These are phyloP conservation scores for Primulina tabacum DNA, from an alignment of 257 asterid species.

Conservation along the genomic window DNA sequence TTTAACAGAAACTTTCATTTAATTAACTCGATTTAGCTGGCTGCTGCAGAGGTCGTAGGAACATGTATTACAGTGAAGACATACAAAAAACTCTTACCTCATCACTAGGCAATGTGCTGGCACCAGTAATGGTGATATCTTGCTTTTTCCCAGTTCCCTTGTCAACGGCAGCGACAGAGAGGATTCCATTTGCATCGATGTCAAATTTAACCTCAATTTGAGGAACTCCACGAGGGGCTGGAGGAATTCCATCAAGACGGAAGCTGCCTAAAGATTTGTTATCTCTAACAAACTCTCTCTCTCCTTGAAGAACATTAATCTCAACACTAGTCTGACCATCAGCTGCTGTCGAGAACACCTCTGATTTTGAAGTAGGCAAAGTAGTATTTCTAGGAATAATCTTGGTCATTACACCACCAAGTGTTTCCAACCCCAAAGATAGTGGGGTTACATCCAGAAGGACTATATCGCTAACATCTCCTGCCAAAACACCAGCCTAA, in stretches of 20 bases:
- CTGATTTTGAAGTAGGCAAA: conserved; percentile 91
- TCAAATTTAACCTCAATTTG: conserved; percentile 96
- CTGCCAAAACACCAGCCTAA: conserved; percentile 97
- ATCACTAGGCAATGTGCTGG: conserved; percentile 91
- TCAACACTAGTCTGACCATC: conserved; percentile 99
- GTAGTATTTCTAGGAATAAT: conserved; percentile 92
- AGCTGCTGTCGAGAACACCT: conserved; percentile 98
- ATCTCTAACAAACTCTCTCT: conserved; percentile 95
- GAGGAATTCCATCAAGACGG: conserved; percentile 97
- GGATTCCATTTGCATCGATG: conserved; percentile 95
- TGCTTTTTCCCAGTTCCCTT: conserved; percentile 98
- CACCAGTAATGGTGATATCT: conserved; percentile 96
- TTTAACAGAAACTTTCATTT: background rate
- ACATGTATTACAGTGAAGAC: background rate
- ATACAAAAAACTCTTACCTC: conserved; percentile 49
- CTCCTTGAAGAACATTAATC: conserved; percentile 96
- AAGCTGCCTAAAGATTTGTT: conserved; percentile 96
- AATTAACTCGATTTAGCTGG: background rate
- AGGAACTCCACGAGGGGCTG: conserved; percentile 99
- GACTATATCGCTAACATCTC: conserved; percentile 95
- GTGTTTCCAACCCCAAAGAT: conserved; percentile 95
- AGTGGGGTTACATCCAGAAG: conserved; percentile 91
- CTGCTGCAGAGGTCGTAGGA: background rate
- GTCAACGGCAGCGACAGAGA: conserved; percentile 85
- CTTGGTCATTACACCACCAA: conserved; percentile 98